phyloP scores from a whole-genome alignment of 768 basidiomycete genomes.

The Russula earlei region DNA sequence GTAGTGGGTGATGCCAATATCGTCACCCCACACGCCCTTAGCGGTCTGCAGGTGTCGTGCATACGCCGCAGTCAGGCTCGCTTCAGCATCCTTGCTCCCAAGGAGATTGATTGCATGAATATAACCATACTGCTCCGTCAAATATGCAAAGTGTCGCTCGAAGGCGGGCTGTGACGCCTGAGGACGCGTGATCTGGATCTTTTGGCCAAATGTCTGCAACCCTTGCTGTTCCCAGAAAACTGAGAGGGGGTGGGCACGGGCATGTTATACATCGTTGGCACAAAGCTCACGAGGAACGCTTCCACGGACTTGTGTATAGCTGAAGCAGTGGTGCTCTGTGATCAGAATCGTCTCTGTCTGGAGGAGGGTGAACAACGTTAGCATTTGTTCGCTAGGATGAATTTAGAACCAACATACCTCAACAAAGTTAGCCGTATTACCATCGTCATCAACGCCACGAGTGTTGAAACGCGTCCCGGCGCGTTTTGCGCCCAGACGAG shows the following conservation, averaged over 20 bases:
- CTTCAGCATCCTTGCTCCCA: constrained; percentile 87
- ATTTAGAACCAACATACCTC: constrained; percentile 46
- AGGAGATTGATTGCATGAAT: constrained; percentile 88
- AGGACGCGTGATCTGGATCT: constrained; percentile 91
- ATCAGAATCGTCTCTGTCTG: constrained; percentile 89
- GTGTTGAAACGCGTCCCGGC: constrained; percentile 98
- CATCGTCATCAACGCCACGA: constrained; percentile 91
- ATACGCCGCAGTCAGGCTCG: constrained; percentile 74
- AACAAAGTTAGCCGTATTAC: constrained; percentile 92
- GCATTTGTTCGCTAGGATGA: background rate
- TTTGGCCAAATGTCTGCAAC: constrained; percentile 86
- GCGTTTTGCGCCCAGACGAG: constrained; percentile 85
- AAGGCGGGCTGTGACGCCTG: constrained; percentile 96
- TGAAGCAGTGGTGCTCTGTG: constrained; percentile 79
- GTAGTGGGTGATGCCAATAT: constrained; percentile 75
- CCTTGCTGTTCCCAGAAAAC: constrained; percentile 99
- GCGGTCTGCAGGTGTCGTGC: constrained; percentile 68
- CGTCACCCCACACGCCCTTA: constrained; percentile 50
- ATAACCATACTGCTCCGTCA: constrained; percentile 78
- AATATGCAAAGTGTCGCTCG: constrained; percentile 81
- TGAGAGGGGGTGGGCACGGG: constrained; percentile 26
- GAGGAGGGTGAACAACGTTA: background rate
- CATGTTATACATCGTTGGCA: constrained; percentile 3
- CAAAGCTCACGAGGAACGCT: constrained; percentile 80
- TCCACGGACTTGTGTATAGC: constrained; percentile 90